Evolutionary conservation across 2,329 filamentous ascomycete species (phyloP).

Genomic region (Aureobasidium namibiae): DNA sequence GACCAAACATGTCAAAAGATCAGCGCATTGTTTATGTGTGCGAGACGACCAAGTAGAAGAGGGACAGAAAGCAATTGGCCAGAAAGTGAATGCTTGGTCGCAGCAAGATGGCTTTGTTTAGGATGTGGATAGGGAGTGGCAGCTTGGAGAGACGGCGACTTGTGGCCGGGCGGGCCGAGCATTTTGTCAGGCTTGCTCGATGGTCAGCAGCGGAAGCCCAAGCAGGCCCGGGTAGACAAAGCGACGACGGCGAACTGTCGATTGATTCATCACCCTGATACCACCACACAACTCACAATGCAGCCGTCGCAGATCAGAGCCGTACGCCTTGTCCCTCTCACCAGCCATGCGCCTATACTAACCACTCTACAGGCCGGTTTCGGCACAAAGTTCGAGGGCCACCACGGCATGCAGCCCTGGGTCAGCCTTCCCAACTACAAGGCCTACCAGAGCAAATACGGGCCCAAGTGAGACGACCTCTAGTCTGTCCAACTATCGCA

Average conservation of each 20-base stretch:
- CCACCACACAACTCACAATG: conserved; percentile 20
- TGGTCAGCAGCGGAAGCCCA: conserved; percentile 9
- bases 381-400: conserved; percentile 19
- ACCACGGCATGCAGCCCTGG: conserved; percentile 26
- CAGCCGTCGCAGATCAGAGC: conserved; percentile 23
- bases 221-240: not conserved
- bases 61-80: not conserved
- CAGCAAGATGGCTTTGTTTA: not conserved
- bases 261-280: not conserved
- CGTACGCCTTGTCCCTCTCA: conserved; percentile 14
- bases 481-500: not conserved
- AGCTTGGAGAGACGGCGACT: not conserved
- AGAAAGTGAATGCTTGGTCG: not conserved
- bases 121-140: not conserved
- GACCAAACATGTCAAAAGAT: not conserved
- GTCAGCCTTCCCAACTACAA: conserved; percentile 32
- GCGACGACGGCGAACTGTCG: conserved; percentile 1
- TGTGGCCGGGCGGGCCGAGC: conserved; percentile 5
- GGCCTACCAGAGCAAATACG: conserved; percentile 49
- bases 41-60: too few species aligned
- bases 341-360: conserved; percentile 3
- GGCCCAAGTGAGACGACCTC: conserved; percentile 45
- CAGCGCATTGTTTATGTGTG: not conserved
- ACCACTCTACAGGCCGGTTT: conserved; percentile 17
- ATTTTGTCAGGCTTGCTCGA: not conserved